phyloP scores from a whole-genome alignment of 345 rosid genomes.

The Syzygium aromaticum region DNA sequence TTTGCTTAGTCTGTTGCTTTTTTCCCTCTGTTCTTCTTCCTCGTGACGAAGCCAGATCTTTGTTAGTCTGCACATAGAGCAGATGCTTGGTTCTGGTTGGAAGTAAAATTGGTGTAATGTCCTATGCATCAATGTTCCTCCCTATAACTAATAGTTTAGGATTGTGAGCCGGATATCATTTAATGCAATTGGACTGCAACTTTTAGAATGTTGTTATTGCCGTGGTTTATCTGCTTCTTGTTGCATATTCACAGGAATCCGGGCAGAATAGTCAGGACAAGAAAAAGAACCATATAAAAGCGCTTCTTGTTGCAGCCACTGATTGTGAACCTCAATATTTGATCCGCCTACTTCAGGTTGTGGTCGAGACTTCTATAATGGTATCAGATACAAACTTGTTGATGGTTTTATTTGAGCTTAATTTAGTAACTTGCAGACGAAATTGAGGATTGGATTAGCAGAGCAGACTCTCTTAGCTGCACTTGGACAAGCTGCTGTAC shows the following conservation, averaged over 20 bases:
- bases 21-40: neutral
- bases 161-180: neutral
- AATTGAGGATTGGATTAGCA: constrained; percentile 73
- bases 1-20: neutral
- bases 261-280: constrained; percentile 96
- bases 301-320: constrained; percentile 90
- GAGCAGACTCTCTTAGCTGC: constrained; percentile 90
- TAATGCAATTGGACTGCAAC: neutral
- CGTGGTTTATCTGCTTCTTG: neutral
- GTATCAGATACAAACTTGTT: neutral
- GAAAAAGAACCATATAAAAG: constrained; percentile 86
- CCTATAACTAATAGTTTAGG: neutral
- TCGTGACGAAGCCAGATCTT: neutral
- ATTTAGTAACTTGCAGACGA: constrained; percentile 35
- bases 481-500: constrained; percentile 84
- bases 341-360: constrained; percentile 92
- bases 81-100: neutral
- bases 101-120: neutral
- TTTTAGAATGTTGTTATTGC: neutral
- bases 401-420: neutral
- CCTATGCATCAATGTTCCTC: neutral
- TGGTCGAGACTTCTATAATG: constrained; percentile 1
- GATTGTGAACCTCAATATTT: constrained; percentile 94
- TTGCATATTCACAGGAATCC: constrained; percentile 43
- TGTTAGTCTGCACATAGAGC: neutral